phyloP scores from a whole-genome alignment of 768 basidiomycete species.

The Guyanaporus albipodus region DNA sequence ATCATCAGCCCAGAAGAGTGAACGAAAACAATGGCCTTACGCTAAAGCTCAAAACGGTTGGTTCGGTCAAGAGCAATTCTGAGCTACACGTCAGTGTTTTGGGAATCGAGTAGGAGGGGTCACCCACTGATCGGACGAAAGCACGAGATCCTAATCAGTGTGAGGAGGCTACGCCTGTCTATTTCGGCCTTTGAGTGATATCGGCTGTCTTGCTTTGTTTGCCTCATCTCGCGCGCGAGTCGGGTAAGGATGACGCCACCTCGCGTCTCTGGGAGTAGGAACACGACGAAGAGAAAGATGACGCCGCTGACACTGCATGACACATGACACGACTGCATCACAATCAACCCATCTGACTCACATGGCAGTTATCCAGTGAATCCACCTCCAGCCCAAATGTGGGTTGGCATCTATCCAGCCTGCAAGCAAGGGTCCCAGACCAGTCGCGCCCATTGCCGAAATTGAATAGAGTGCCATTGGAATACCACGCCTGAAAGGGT shows the following conservation, averaged over 20 bases:
- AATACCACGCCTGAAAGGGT: constrained; percentile 56
- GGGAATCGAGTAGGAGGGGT: neutral
- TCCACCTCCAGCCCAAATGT: constrained; percentile 71
- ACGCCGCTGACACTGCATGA: constrained; percentile 45
- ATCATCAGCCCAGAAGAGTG: constrained; percentile 1
- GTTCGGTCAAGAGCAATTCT: constrained; percentile 45
- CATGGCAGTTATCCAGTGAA: constrained; percentile 79
- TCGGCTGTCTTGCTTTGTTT: constrained; percentile 57
- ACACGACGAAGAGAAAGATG: constrained; percentile 45
- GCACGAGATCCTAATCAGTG: constrained; percentile 65
- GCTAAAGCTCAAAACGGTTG: constrained; percentile 68
- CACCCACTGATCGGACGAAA: constrained; percentile 67
- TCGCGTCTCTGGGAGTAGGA: constrained; percentile 72
- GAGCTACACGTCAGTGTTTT: neutral
- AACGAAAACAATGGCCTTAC: constrained; percentile 37
- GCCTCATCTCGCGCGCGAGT: constrained; percentile 58
- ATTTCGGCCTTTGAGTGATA: constrained; percentile 65
- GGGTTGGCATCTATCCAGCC: constrained; percentile 65
- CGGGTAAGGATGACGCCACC: constrained; percentile 64
- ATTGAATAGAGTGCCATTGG: constrained; percentile 76
- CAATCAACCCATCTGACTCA: constrained; percentile 19
- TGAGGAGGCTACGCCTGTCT: constrained; percentile 51
- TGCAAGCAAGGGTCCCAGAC: constrained; percentile 58
- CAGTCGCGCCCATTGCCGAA: constrained; percentile 56
- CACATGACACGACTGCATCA: neutral